Evolutionary conservation across 495 filamentous ascomycete species (phyloP).

Genomic region (Endocarpon pusillum): DNA sequence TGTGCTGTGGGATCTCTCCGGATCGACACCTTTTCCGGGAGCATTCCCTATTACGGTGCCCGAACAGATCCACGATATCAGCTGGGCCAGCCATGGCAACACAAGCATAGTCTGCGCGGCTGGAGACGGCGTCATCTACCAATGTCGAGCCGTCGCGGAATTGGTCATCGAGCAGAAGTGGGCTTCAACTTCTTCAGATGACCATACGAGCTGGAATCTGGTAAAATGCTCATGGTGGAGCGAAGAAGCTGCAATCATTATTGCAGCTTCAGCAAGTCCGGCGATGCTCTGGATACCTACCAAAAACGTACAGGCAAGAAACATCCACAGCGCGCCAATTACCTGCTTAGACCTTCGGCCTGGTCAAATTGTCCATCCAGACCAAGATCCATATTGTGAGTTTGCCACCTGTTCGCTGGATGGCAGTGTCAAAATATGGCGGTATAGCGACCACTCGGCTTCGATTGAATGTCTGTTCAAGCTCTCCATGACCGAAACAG

Average conservation of each 20-base stretch:
- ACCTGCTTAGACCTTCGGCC: conserved; percentile 29
- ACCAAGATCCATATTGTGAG: neutral
- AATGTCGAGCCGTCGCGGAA: conserved; percentile 25
- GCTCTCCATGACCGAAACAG: conserved; percentile 25
- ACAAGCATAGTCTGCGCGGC: conserved; percentile 17
- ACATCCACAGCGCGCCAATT: conserved; percentile 27
- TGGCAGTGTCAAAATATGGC: conserved; percentile 53
- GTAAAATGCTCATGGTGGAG: conserved; percentile 18
- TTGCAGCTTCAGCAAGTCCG: conserved; percentile 20
- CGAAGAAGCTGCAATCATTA: conserved; percentile 15
- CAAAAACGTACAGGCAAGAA: conserved; percentile 23
- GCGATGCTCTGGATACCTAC: conserved; percentile 28
- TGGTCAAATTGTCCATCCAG: neutral
- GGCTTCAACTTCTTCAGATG: conserved; percentile 14
- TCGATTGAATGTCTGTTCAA: conserved; percentile 38
- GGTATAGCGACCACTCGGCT: conserved; percentile 39
- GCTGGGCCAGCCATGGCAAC: conserved; percentile 20
- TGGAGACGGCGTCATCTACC: conserved; percentile 24
- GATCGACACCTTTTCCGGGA: conserved; percentile 24
- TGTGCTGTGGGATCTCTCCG: conserved; percentile 28
- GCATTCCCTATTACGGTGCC: conserved; percentile 24
- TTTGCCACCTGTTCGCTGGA: conserved; percentile 35
- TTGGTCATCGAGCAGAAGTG: conserved; percentile 19
- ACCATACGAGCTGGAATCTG: conserved; percentile 22
- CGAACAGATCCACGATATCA: conserved; percentile 23